A percentile compares a stretch with the other conserved stretches of the same genome.
Evolutionary conservation across 1,284 basidiomycete species (phyloP).

Genomic region (Austropuccinia psidii): DNA sequence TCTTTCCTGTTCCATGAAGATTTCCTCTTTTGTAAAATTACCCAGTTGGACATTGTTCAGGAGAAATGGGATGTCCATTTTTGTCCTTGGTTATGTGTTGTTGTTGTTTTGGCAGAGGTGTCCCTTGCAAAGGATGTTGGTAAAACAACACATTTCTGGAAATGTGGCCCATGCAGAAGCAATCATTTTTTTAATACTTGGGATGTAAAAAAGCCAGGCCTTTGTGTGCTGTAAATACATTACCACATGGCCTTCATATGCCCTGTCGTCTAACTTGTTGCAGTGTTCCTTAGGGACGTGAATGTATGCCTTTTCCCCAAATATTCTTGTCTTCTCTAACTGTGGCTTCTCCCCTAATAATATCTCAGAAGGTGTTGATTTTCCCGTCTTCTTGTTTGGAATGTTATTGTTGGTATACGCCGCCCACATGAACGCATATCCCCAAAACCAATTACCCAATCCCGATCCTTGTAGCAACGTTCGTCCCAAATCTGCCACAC

Average conservation of each 20-base stretch:
- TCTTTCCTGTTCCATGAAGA: too few relatives aligned
- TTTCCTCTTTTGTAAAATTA: too few relatives aligned
- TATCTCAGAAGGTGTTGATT: neutral
- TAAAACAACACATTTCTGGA: neutral
- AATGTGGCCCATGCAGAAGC: neutral
- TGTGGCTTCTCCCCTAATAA: neutral
- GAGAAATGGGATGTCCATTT: too few relatives aligned
- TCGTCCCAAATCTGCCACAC: neutral
- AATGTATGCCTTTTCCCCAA: neutral
- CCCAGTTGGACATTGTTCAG: too few relatives aligned
- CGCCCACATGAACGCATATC: neutral
- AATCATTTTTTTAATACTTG: neutral
- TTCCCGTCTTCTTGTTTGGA: neutral
- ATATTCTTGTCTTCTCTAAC: neutral
- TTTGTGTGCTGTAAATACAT: neutral
- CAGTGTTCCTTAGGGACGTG: neutral
- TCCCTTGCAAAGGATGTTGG: too few relatives aligned
- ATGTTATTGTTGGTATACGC: neutral
- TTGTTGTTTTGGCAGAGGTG: too few relatives aligned
- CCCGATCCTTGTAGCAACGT: neutral
- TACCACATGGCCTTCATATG: neutral
- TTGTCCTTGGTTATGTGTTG: too few relatives aligned
- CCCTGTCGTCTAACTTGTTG: neutral
- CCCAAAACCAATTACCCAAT: neutral
- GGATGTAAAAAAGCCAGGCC: constrained; percentile 3